Conservation (phyloP, 2,329 filamentous ascomycete species). For the Neofusicoccum laricinum region DNA sequence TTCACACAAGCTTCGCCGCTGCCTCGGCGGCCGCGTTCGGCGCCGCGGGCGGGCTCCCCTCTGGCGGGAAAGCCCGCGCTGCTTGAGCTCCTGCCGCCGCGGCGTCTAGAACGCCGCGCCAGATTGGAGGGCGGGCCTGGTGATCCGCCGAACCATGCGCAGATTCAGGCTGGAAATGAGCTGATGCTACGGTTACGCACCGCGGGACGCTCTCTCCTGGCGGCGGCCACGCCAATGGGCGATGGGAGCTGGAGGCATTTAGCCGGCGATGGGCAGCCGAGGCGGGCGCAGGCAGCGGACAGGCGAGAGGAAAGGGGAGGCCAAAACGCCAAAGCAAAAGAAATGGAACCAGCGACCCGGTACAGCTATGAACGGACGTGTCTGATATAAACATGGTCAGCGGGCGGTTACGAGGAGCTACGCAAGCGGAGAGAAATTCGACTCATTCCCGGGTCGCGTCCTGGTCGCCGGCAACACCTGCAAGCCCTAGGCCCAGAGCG, state of each 20-base stretch:
- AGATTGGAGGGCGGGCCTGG: not conserved
- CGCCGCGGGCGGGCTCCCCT: not conserved
- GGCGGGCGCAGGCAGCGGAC: not conserved
- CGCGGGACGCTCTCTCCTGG: not conserved
- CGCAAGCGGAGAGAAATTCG: slow-evolving; percentile 17
- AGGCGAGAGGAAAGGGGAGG: slow-evolving; percentile 7
- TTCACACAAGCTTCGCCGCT: not conserved
- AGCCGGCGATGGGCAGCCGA: slow-evolving; percentile 6
- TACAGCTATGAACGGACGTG: slow-evolving; percentile 12
- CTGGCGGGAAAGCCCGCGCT: not conserved
- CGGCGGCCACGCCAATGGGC: not conserved
- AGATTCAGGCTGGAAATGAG: slow-evolving; percentile 13
- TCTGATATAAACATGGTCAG: slow-evolving; percentile 15
- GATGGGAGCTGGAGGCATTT: not conserved
- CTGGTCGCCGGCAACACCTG: slow-evolving; percentile 12
- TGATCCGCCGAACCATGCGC: slow-evolving; percentile 3
- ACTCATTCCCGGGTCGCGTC: slow-evolving; percentile 15
- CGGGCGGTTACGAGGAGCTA: slow-evolving; percentile 7
- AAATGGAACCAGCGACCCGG: slow-evolving; percentile 13
- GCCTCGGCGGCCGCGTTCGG: not conserved
- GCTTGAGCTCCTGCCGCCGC: not conserved
- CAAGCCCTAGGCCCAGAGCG: slow-evolving; percentile 9
- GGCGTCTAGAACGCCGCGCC: not conserved
- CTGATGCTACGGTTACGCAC: slow-evolving; percentile 14
- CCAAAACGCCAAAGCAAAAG: slow-evolving; percentile 12